Evolutionary conservation across 2,329 filamentous ascomycete species (phyloP).

Genomic region (Xylaria sp.): DNA sequence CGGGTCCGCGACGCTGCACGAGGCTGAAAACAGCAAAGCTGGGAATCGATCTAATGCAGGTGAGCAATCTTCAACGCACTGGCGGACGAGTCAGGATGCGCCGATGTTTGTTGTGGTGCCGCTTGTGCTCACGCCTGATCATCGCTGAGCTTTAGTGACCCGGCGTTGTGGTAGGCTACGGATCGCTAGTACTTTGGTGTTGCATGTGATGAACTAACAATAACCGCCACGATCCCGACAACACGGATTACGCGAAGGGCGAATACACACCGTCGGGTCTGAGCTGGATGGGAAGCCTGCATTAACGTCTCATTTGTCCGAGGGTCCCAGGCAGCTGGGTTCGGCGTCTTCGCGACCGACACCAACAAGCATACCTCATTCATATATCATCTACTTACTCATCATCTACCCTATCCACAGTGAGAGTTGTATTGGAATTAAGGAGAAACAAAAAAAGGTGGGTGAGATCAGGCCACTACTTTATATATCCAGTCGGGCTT

Average conservation of each 20-base stretch:
- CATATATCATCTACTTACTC: background rate
- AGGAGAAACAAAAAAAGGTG: background rate
- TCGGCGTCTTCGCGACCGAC: slow-evolving; percentile 10
- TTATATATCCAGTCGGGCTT: background rate
- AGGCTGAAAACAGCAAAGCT: slow-evolving; percentile 26
- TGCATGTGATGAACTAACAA: slow-evolving; percentile 35
- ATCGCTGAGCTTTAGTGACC: slow-evolving; percentile 22
- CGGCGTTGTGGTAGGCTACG: slow-evolving; percentile 34
- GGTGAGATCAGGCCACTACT: slow-evolving; percentile 3
- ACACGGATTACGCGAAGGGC: slow-evolving; percentile 33
- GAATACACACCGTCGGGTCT: slow-evolving; percentile 24
- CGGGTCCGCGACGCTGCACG: slow-evolving; percentile 22
- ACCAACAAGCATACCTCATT: background rate
- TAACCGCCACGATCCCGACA: slow-evolving; percentile 29
- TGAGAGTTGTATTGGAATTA: background rate
- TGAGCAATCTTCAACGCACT: slow-evolving; percentile 21
- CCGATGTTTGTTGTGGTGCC: slow-evolving; percentile 16
- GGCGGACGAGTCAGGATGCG: slow-evolving; percentile 29
- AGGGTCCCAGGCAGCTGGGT: slow-evolving; percentile 24
- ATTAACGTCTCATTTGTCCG: slow-evolving; percentile 17
- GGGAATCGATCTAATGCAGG: slow-evolving; percentile 33
- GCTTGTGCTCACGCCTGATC: slow-evolving; percentile 15
- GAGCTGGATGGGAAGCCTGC: slow-evolving; percentile 19
- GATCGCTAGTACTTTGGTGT: slow-evolving; percentile 21
- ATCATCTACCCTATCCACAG: background rate